Percentiles rank a stretch among this genome's conserved stretches.
Evolutionary conservation across 169 alveolate genomes (phyloP).

Genomic region (Eimeria falciformis): DNA sequence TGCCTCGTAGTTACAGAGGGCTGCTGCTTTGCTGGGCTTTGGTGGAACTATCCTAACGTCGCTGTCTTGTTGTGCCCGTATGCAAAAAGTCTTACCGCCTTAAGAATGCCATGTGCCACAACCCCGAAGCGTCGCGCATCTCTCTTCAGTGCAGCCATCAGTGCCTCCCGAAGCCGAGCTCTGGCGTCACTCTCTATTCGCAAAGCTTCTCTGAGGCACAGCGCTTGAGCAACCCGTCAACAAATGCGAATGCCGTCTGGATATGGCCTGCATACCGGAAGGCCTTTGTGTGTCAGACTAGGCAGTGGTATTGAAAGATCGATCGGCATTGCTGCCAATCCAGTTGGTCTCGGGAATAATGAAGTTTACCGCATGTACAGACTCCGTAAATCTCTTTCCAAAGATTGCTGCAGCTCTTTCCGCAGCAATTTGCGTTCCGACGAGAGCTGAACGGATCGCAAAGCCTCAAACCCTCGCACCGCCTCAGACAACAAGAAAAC

Average conservation of each 20-base stretch:
- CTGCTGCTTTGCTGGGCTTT: too few species aligned
- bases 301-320: too few species aligned
- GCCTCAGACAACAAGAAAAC: background rate
- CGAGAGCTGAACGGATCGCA: constrained; percentile 49
- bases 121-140: constrained; percentile 40
- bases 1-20: too few species aligned
- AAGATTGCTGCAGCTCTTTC: constrained; percentile 22
- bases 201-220: constrained; percentile 46
- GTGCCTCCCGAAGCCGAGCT: constrained; percentile 27
- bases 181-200: constrained; percentile 35
- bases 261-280: too few species aligned
- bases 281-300: too few species aligned
- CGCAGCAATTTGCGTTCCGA: constrained; percentile 48
- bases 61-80: too few species aligned
- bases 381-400: constrained; percentile 34
- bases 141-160: constrained; percentile 38
- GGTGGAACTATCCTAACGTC: too few species aligned
- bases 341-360: too few species aligned
- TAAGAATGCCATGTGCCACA: constrained; percentile 6
- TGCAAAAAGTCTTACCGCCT: constrained; percentile 17
- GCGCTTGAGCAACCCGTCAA: background rate
- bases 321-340: too few species aligned
- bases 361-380: constrained; percentile 12
- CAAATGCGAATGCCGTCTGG: background rate
- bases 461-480: background rate